Base-by-base conservation (phyloP, 148 eudicot species). In the Heliamphora exappendiculata region DNA sequence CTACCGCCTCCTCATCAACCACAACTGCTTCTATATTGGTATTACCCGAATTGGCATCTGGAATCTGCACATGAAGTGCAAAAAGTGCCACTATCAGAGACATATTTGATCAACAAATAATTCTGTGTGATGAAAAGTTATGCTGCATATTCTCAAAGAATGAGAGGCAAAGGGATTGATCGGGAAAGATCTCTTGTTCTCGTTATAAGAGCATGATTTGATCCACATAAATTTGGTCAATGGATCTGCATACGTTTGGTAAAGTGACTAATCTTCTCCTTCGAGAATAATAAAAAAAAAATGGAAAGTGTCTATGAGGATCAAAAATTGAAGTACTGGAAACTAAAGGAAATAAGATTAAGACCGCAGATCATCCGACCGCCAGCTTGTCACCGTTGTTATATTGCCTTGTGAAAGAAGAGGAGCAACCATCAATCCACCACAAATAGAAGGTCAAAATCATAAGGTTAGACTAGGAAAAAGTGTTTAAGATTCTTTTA, bases 1-100 rank as follows among this genome's bases (percentile, higher is more conserved):
- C 89, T 1, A 88, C 86, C 26, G 89, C 82, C 55, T 84, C 89
- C 70, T 88, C 89, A 39, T 82, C 85, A 45, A 87, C 85, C 77
- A 86, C 63, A 58, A 89, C 87, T 44, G 83, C 85, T 65, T 84
- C 78, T 65, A 78, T 75, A 39, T 36, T 22, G 67, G 67, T 75
- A 57, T 70, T 72, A 55, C 79, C 86, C 47, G 78, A 71, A 22
- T 69, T 79, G 8, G 73, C 82, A 73, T 87, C 86, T 12, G 84
- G 87, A 79, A 85, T 70, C 89, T 86, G 82, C 24, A 41, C 26
- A 73, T 26, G 26, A 57, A 47, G 49, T 8, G 10, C 70, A 70
- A 60, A 63, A 36, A 75, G 37, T 45, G 64, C 58, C 17, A 11
- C n/a, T 50, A 66, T 76, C 72, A 76, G 33, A 51, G 29, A 29